phyloP scores from a whole-genome alignment of 2,329 filamentous ascomycete genomes.

The Fusarium floridanum region DNA sequence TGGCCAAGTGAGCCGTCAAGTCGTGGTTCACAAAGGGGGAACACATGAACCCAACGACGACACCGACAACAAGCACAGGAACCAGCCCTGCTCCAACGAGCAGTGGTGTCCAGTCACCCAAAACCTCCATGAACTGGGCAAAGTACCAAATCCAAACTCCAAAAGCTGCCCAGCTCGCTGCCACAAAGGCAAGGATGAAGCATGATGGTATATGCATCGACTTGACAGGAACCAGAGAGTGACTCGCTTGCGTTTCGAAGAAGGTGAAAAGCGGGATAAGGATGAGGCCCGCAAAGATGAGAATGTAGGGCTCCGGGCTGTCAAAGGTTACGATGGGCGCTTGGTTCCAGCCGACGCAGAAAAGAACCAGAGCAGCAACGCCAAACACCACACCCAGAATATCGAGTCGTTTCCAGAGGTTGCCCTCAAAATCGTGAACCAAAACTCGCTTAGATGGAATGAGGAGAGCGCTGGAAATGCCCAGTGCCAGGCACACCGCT shows the following conservation, averaged over 20 bases:
- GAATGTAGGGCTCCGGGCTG: constrained; percentile 30
- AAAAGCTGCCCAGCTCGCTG: constrained; percentile 40
- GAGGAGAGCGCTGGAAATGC: constrained; percentile 38
- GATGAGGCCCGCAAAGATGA: constrained; percentile 37
- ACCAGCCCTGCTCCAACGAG: constrained; percentile 39
- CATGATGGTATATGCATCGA: constrained; percentile 34
- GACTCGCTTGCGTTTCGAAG: constrained; percentile 37
- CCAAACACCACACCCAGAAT: constrained; percentile 28
- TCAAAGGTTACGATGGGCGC: constrained; percentile 36
- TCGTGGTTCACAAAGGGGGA: constrained; percentile 36
- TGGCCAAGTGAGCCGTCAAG: constrained; percentile 30
- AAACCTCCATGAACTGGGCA: constrained; percentile 38
- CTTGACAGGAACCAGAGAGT: constrained; percentile 42
- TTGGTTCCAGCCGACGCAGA: constrained; percentile 45
- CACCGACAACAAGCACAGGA: constrained; percentile 38
- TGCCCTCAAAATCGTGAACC: constrained; percentile 43
- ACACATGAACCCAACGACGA: constrained; percentile 26
- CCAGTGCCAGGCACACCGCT: constrained; percentile 38
- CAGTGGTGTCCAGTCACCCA: constrained; percentile 41
- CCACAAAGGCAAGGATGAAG: constrained; percentile 33
- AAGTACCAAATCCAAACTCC: constrained; percentile 46
- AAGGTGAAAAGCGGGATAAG: constrained; percentile 28
- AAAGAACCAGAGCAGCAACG: constrained; percentile 34
- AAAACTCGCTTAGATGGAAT: constrained; percentile 36
- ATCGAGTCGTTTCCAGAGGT: constrained; percentile 43